Conservation (phyloP, 2,329 filamentous ascomycete species). For the Xylariales sp. region DNA sequence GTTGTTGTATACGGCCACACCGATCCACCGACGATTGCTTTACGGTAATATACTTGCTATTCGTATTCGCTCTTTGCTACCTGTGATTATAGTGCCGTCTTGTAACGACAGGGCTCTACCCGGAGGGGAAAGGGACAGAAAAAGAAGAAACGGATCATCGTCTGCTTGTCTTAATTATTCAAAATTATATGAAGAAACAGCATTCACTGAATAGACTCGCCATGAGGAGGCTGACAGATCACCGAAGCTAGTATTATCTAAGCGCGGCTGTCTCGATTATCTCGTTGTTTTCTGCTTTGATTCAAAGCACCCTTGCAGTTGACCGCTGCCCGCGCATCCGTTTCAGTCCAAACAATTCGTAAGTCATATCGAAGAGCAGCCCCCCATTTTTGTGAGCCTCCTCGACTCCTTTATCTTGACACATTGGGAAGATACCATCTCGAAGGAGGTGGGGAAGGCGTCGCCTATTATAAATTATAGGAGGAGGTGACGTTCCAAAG, state of each 20-base stretch:
- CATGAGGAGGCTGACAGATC: constrained; percentile 24
- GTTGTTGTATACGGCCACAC: constrained; percentile 8
- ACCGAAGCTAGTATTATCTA: constrained; percentile 25
- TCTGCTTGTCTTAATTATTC: constrained; percentile 5
- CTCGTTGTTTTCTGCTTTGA: constrained; percentile 28
- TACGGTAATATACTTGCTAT: not conserved
- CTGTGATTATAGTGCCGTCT: not conserved
- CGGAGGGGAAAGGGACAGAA: not conserved
- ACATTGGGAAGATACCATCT: constrained; percentile 37
- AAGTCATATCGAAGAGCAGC: constrained; percentile 32
- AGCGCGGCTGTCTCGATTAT: constrained; percentile 31
- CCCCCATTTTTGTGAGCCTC: constrained; percentile 35
- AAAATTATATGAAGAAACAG: constrained; percentile 1
- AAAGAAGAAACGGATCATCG: not conserved
- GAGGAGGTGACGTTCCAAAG: constrained; percentile 34
- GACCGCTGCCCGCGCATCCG: constrained; percentile 17
- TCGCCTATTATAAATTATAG: constrained; percentile 25
- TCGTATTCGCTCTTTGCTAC: not conserved
- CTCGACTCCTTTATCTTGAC: constrained; percentile 31
- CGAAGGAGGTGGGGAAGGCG: constrained; percentile 34
- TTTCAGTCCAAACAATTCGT: constrained; percentile 35
- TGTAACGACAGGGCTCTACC: not conserved
- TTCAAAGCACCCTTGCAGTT: constrained; percentile 24
- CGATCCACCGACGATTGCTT: not conserved
- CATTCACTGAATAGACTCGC: constrained; percentile 8